Evolutionary conservation across 805 yeast species (phyloP).

Genomic region (Yamadazyma philogaea): DNA sequence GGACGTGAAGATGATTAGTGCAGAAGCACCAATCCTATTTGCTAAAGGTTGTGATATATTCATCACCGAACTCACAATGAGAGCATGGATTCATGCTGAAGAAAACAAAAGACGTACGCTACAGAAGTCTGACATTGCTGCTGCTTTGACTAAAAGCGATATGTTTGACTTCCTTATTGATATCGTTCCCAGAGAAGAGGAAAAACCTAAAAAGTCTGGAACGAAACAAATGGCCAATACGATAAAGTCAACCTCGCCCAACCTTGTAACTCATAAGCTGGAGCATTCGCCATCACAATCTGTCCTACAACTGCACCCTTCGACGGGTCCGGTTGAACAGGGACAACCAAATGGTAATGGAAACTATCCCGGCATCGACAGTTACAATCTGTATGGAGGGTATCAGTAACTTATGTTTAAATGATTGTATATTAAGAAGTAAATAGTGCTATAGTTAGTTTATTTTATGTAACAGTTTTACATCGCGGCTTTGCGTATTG

Average conservation of each 20-base stretch:
- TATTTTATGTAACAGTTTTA: too few relatives aligned
- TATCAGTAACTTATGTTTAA: constrained; percentile 2
- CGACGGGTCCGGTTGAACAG: not conserved
- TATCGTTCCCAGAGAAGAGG: constrained; percentile 89
- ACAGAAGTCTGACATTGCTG: constrained; percentile 92
- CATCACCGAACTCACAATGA: constrained; percentile 94
- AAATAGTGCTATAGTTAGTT: constrained; percentile 6
- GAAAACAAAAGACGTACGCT: constrained; percentile 92
- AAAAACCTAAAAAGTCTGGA: constrained; percentile 45
- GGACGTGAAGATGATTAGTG: constrained; percentile 95
- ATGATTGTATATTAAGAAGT: constrained; percentile 10
- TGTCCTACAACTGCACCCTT: not conserved
- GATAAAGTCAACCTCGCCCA: not conserved
- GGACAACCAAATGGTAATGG: constrained; percentile 1
- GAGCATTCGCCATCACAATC: not conserved
- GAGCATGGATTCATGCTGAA: constrained; percentile 99
- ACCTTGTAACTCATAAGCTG: not conserved
- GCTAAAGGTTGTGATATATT: constrained; percentile 98
- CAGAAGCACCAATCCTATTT: constrained; percentile 96
- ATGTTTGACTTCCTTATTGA: constrained; percentile 97
- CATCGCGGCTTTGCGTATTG: too few relatives aligned
- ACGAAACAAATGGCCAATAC: constrained; percentile 4
- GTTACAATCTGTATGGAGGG: constrained; percentile 8
- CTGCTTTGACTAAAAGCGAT: constrained; percentile 89
- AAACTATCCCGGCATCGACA: constrained; percentile 11